Evolutionary conservation across 805 yeast species (phyloP), one percentile per base, ranked within the genome.

Genomic region (Kodamaea neixiangensis): DNA sequence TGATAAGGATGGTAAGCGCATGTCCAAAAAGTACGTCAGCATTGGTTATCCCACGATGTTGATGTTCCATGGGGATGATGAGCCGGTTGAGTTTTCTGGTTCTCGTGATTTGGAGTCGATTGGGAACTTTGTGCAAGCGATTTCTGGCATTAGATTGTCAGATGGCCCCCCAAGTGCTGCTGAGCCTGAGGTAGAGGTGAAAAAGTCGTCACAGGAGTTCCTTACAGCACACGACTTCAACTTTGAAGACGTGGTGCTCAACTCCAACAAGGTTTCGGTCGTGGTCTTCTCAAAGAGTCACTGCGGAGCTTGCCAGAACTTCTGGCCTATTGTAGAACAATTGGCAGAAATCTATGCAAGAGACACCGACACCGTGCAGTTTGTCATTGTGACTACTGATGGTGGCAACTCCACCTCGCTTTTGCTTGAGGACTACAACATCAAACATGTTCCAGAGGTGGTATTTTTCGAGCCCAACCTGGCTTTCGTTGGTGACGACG

Each of bases 41-140:
- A 70, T 79, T 34, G 87, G 88, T 11, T 88, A 73, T 60, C 96
- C 96, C 3, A 80, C 85, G 37, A 63, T 89, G 48, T 75, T 76
- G 56, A 67, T 86, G 54, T 80, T 87, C 58, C 81, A 83, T 34
- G 79, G 80, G 14, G 69, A 70, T 39, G 65, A 71, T 15, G 67
- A 78, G 35, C 82, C 87, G n/a, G 63, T 78, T 29, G 83, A 78
- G 50, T 87, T 74, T 54, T 72, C 73, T 34, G 87, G 90, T 1
- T 67, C 67, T 21, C 75, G 92, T 57, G 78, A 76, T 38, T 57
- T 77, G 14, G 78, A 76, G 18, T 64, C 77, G 17, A 73, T 87
- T 46, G 71, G 78, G 34, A 78, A 76, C 50, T 89, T 83, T 58
- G 65, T 81, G 13, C 82, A 71, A 54, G 66, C 62, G 45, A 62